Percentiles rank a stretch among this genome's conserved stretches.
phyloP scores from a whole-genome alignment of 2,329 filamentous ascomycete species.

The Seiridium unicorne region DNA sequence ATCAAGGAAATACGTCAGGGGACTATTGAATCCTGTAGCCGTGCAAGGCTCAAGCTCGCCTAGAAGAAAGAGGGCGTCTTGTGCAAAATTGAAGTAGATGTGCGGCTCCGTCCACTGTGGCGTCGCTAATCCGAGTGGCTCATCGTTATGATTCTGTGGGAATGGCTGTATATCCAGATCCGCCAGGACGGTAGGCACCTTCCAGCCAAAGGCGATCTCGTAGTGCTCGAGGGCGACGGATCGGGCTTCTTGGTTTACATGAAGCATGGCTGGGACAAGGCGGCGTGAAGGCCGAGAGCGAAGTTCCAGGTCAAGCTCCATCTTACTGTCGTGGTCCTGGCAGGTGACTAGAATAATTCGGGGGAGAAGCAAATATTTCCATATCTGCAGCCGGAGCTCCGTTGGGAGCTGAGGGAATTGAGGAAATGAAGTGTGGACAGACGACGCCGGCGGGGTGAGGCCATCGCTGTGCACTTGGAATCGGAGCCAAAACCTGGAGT shows the following conservation, averaged over 20 bases:
- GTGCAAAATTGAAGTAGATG: conserved; percentile 47
- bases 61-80: conserved; percentile 44
- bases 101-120: conserved; percentile 32
- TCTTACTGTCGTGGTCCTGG: conserved; percentile 18
- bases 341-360: conserved; percentile 44
- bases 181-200: conserved; percentile 37
- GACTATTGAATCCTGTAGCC: conserved; percentile 43
- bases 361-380: conserved; percentile 42
- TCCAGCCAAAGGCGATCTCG: conserved; percentile 45
- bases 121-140: conserved; percentile 17
- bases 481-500: conserved; percentile 6
- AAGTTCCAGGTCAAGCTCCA: conserved; percentile 7
- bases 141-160: neutral
- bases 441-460: conserved; percentile 9
- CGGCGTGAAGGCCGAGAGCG: conserved; percentile 21
- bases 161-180: conserved; percentile 7
- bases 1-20: conserved; percentile 47
- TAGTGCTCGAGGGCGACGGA: conserved; percentile 41
- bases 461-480: conserved; percentile 10
- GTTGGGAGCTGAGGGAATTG: conserved; percentile 40
- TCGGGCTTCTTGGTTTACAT: conserved; percentile 41
- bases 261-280: conserved; percentile 40
- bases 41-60: conserved; percentile 49
- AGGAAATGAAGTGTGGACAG: conserved; percentile 14
- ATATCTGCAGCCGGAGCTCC: conserved; percentile 48